These are phyloP conservation scores for Dioscorea alata DNA, from an alignment of 106 monocot genomes.

Conservation along the genomic window DNA sequence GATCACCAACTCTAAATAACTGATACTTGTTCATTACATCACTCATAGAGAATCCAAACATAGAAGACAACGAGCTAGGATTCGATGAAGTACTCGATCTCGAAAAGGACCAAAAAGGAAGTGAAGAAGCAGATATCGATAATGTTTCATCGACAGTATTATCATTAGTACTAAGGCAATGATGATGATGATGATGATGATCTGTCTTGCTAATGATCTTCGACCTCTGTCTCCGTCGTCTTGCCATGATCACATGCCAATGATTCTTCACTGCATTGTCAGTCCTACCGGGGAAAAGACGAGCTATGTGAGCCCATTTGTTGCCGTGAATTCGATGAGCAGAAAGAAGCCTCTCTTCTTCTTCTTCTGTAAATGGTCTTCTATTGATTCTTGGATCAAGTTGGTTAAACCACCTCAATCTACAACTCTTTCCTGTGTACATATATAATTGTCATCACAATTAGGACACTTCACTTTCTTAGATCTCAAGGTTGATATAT, in stretches of 20 bases:
- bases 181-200: not conserved
- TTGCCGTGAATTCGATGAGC: constrained; percentile 73
- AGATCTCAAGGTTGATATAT: not conserved
- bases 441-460: not conserved
- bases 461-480: not conserved
- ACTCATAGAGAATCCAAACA: not conserved
- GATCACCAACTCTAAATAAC: not conserved
- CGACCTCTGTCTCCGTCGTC: constrained; percentile 35
- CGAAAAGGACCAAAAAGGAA: not conserved
- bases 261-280: constrained; percentile 95
- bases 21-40: constrained; percentile 3
- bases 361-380: constrained; percentile 71
- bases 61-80: not conserved
- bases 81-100: not conserved
- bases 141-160: not conserved
- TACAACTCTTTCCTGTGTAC: constrained; percentile 89
- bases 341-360: constrained; percentile 59
- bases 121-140: not conserved
- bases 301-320: constrained; percentile 81
- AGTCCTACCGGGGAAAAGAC: constrained; percentile 79
- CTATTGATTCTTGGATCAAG: constrained; percentile 77
- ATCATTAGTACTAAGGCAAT: not conserved
- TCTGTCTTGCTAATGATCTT: constrained; percentile 16
- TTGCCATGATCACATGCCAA: constrained; percentile 84
- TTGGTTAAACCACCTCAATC: constrained; percentile 94